These are phyloP conservation scores for Coprinellus micaceus DNA, from an alignment of 768 basidiomycete genomes.

Conservation along the genomic window DNA sequence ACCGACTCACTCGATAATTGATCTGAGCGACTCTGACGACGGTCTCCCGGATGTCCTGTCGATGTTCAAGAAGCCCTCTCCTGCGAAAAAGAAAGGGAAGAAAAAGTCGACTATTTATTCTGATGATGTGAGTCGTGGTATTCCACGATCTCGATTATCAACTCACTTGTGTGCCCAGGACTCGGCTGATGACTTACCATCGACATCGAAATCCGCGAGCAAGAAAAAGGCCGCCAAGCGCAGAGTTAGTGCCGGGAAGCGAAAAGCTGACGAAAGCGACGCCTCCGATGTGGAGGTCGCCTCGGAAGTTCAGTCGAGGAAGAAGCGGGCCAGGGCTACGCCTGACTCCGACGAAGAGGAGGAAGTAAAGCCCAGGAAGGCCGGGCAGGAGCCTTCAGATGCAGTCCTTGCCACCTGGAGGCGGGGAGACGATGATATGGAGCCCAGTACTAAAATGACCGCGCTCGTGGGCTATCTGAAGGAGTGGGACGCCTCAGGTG, in stretches of 20 bases:
- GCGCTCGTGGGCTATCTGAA: conserved; percentile 52
- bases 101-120: neutral
- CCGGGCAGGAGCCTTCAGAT: conserved; percentile 34
- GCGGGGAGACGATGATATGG: conserved; percentile 58
- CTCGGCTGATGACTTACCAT: conserved; percentile 14
- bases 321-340: neutral
- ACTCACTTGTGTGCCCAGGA: too few relatives aligned
- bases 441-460: conserved; percentile 68
- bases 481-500: conserved; percentile 55
- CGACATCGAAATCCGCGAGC: too few relatives aligned
- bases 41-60: conserved; percentile 48
- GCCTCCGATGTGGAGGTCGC: neutral
- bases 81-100: neutral
- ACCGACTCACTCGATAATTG: conserved; percentile 25
- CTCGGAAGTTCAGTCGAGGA: neutral
- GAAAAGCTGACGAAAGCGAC: conserved; percentile 7
- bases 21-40: conserved; percentile 43
- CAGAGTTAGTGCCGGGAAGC: conserved; percentile 24
- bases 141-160: too few relatives aligned
- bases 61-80: neutral
- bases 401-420: conserved; percentile 51
- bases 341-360: conserved; percentile 3
- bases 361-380: conserved; percentile 24
- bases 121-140: neutral
- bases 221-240: too few relatives aligned